Evolutionary conservation across 306 rosid species (phyloP).

Genomic region (Ziziphus jujuba): DNA sequence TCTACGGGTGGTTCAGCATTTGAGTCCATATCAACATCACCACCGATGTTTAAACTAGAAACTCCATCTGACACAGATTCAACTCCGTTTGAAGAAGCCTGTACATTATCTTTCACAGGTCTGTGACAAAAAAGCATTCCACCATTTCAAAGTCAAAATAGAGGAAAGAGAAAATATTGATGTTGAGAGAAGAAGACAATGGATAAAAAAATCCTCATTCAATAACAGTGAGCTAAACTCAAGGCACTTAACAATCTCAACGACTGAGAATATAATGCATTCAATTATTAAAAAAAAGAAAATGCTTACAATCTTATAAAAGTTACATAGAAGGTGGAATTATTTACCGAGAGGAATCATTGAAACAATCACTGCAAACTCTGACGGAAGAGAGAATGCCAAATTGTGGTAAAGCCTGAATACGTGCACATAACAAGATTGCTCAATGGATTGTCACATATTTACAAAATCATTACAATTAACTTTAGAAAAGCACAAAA

Average conservation of each 20-base stretch:
- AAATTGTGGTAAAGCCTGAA: slow-evolving; percentile 87
- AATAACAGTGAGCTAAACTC: too few species aligned
- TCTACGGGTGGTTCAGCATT: slow-evolving; percentile 39
- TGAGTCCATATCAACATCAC: slow-evolving; percentile 29
- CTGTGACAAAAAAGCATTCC: slow-evolving; percentile 41
- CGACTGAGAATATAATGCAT: too few species aligned
- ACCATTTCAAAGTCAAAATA: not conserved
- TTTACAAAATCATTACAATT: slow-evolving; percentile 6
- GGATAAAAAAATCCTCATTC: not conserved
- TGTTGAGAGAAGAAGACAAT: not conserved
- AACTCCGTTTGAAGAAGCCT: slow-evolving; percentile 46
- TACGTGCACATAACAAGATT: slow-evolving; percentile 20
- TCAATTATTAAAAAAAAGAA: too few species aligned
- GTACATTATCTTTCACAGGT: slow-evolving; percentile 44
- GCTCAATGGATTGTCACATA: slow-evolving; percentile 18
- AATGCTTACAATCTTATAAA: not conserved
- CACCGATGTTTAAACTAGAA: slow-evolving; percentile 60
- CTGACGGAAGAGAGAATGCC: slow-evolving; percentile 73
- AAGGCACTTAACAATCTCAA: too few species aligned
- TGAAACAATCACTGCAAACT: slow-evolving; percentile 89
- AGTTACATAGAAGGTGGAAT: slow-evolving; percentile 6
- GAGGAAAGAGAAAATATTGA: not conserved
- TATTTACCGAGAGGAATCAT: slow-evolving; percentile 58
- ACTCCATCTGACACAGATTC: slow-evolving; percentile 51
- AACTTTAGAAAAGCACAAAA: not conserved